Conservation (phyloP, 164 flowering plant species). For the Magnolia kwangsiensis region DNA sequence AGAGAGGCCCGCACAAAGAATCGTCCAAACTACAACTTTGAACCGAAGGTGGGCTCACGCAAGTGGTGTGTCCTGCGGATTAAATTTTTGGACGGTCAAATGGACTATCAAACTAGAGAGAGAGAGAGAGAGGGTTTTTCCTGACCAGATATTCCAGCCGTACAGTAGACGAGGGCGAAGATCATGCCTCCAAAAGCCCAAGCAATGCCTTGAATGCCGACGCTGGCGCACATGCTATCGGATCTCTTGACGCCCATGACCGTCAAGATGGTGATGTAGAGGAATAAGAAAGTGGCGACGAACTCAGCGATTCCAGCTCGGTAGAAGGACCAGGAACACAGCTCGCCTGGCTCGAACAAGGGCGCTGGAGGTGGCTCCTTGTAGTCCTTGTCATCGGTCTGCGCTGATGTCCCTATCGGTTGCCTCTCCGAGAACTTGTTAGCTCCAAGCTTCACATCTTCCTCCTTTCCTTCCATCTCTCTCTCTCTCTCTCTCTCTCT, state of each 20-base stretch:
- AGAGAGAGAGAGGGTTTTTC: not conserved
- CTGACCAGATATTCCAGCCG: conserved; percentile 71
- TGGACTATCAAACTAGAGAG: not conserved
- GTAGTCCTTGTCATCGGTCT: conserved; percentile 47
- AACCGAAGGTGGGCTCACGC: too few species aligned
- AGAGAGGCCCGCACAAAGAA: too few species aligned
- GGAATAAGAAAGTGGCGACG: conserved; percentile 70
- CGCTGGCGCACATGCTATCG: conserved; percentile 41
- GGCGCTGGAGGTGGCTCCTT: conserved; percentile 54
- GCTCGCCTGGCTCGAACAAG: conserved; percentile 44
- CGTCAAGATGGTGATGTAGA: conserved; percentile 59
- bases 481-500: not conserved
- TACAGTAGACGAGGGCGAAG: conserved; percentile 84
- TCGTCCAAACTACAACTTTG: too few species aligned
- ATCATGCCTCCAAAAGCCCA: conserved; percentile 74
- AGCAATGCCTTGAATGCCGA: conserved; percentile 63
- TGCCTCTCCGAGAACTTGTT: conserved; percentile 32
- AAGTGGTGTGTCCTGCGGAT: too few species aligned
- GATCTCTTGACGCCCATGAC: conserved; percentile 62
- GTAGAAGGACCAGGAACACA: conserved; percentile 69
- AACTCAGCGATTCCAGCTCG: conserved; percentile 91
- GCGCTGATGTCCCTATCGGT: conserved; percentile 53
- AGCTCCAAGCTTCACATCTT: conserved; percentile 30
- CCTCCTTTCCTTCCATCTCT: conserved; percentile 30
- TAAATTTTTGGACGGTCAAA: too few species aligned